A percentile compares a stretch with the other conserved stretches of the same genome.
phyloP scores from a whole-genome alignment of 1,284 basidiomycete species.

The Athelia psychrophila region DNA sequence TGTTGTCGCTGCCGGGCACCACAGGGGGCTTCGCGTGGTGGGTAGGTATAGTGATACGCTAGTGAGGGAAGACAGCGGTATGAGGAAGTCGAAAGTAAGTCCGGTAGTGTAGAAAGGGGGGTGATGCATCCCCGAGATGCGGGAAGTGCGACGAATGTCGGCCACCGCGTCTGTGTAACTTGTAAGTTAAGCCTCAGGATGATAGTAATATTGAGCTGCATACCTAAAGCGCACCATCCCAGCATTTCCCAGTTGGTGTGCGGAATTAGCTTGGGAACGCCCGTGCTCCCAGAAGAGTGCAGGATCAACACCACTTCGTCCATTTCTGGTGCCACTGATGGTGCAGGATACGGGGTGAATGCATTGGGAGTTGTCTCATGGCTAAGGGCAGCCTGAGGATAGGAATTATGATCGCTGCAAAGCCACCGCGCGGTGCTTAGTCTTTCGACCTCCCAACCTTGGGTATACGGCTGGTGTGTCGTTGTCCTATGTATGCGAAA shows the following conservation, averaged over 20 bases:
- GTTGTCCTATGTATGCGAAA: too few relatives aligned
- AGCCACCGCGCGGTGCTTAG: too few relatives aligned
- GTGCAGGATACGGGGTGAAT: slow-evolving; percentile 23
- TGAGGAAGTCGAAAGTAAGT: slow-evolving; percentile 9
- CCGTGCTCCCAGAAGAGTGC: slow-evolving; percentile 26
- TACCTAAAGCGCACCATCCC: neutral
- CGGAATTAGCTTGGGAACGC: slow-evolving; percentile 25
- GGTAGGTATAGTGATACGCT: slow-evolving; percentile 15
- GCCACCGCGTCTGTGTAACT: slow-evolving; percentile 20
- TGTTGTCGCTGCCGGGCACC: slow-evolving; percentile 16
- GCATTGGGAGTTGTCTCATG: slow-evolving; percentile 12
- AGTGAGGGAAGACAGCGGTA: slow-evolving; percentile 12
- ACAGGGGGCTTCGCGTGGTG: slow-evolving; percentile 8
- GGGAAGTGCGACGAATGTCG: slow-evolving; percentile 15
- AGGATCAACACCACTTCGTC: slow-evolving; percentile 13
- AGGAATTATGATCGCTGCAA: too few relatives aligned
- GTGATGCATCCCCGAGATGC: slow-evolving; percentile 8
- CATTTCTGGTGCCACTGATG: neutral
- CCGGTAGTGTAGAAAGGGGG: slow-evolving; percentile 19
- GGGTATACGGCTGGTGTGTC: too few relatives aligned
- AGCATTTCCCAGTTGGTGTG: slow-evolving; percentile 7
- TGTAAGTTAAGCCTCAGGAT: neutral
- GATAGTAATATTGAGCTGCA: neutral
- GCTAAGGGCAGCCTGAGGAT: slow-evolving; percentile 27
- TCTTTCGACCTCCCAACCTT: too few relatives aligned